phyloP scores from a whole-genome alignment of 345 rosid species.

The Isatis tinctoria region DNA sequence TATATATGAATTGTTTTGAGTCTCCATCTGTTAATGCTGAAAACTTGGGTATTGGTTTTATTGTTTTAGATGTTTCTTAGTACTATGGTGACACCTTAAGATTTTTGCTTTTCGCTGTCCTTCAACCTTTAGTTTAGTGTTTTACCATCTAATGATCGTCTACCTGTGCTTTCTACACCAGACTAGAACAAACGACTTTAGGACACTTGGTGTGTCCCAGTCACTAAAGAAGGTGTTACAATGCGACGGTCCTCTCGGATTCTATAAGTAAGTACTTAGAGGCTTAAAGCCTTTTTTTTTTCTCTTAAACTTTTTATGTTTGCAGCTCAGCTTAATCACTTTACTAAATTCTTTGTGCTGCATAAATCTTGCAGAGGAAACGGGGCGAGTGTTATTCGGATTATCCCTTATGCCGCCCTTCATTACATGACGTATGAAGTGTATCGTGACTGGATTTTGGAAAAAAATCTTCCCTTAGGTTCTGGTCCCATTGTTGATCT shows the following conservation, averaged over 20 bases:
- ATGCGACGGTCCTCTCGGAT: conserved; percentile 81
- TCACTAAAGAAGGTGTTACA: conserved; percentile 69
- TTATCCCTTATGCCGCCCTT: conserved; percentile 93
- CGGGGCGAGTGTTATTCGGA: conserved; percentile 93
- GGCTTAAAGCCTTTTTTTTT: neutral
- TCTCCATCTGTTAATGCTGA: neutral
- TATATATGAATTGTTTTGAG: neutral
- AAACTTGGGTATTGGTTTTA: neutral
- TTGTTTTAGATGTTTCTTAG: neutral
- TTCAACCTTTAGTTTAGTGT: neutral
- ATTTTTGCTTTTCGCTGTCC: neutral
- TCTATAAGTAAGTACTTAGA: conserved; percentile 60
- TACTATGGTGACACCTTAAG: neutral
- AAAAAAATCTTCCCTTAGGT: conserved; percentile 63
- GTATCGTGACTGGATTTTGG: conserved; percentile 83
- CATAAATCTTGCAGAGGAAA: conserved; percentile 57
- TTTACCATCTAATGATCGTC: neutral
- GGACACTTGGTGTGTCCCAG: conserved; percentile 66
- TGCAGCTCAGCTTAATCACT: neutral
- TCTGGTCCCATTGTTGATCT: conserved; percentile 90
- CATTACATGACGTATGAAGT: conserved; percentile 96
- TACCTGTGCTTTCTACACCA: conserved; percentile 21
- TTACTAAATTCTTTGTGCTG: conserved; percentile 16
- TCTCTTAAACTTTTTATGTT: neutral
- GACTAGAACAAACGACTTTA: conserved; percentile 87